phyloP scores from a whole-genome alignment of 495 filamentous ascomycete genomes.

The Parachaetomium inaequale region DNA sequence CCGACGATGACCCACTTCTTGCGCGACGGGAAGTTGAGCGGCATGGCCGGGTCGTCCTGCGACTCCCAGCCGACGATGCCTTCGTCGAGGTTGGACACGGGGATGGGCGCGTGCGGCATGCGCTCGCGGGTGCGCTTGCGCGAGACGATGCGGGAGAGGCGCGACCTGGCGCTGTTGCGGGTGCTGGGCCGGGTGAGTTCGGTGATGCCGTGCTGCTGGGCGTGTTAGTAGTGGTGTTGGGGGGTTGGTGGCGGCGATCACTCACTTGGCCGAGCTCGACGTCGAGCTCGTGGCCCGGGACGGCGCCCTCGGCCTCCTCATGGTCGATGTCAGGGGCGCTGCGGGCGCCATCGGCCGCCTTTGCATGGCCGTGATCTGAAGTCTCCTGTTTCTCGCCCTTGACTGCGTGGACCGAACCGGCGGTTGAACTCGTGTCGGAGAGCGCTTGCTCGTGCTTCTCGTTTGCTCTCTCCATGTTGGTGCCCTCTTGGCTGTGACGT shows the following conservation, averaged over 20 bases:
- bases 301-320: slow-evolving; percentile 19
- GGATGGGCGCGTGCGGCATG: slow-evolving; percentile 32
- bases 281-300: slow-evolving; percentile 25
- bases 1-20: slow-evolving; percentile 70
- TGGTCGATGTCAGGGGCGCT: slow-evolving; percentile 18
- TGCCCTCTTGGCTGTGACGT: background rate
- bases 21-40: slow-evolving; percentile 59
- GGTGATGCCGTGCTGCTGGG: slow-evolving; percentile 3
- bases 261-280: slow-evolving; percentile 25
- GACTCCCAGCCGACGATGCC: slow-evolving; percentile 58
- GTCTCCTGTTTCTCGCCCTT: background rate
- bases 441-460: background rate
- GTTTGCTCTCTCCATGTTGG: background rate
- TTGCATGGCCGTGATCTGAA: background rate
- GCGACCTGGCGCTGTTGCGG: slow-evolving; percentile 21
- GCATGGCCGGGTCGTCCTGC: slow-evolving; percentile 66
- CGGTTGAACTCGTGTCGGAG: slow-evolving; percentile 5
- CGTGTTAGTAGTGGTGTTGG: background rate
- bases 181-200: slow-evolving; percentile 17
- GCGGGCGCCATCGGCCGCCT: background rate
- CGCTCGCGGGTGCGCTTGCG: slow-evolving; percentile 23
- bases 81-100: slow-evolving; percentile 43
- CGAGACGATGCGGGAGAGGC: slow-evolving; percentile 25
- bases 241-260: background rate
- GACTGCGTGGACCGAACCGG: background rate